Evolutionary conservation across 2,329 filamentous ascomycete species (phyloP).

Genomic region (Paecilomyces dactylethromorphus): DNA sequence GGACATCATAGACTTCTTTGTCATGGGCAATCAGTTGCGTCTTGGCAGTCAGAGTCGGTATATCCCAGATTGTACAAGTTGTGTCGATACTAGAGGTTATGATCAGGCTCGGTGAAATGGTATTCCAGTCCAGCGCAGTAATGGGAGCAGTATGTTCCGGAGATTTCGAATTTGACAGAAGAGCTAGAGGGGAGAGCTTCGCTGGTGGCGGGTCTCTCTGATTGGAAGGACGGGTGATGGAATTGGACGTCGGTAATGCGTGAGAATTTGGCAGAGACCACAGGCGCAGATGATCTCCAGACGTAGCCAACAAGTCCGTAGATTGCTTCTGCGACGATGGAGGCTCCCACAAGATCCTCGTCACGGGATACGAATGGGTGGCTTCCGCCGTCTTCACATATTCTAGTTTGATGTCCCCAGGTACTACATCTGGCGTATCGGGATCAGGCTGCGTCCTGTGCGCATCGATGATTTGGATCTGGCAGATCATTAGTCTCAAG

Average conservation of each 20-base stretch:
- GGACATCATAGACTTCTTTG: constrained; percentile 97
- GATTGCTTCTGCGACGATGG: constrained; percentile 92
- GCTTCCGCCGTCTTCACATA: constrained; percentile 93
- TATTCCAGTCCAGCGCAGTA: constrained; percentile 97
- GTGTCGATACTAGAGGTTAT: constrained; percentile 99
- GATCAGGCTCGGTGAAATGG: constrained; percentile 89
- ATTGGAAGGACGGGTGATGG: constrained; percentile 60
- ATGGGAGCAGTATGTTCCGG: constrained; percentile 95
- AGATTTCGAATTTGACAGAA: constrained; percentile 96
- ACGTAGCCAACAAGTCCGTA: constrained; percentile 89
- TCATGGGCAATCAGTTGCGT: constrained; percentile 98
- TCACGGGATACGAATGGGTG: constrained; percentile 96
- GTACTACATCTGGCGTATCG: constrained; percentile 63
- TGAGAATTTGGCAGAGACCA: constrained; percentile 75
- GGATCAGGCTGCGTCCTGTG: constrained; percentile 66
- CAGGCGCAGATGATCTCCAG: constrained; percentile 84
- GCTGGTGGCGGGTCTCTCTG: constrained; percentile 56
- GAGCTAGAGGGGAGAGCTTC: constrained; percentile 85
- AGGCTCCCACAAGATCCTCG: constrained; percentile 90
- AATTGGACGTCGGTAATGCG: constrained; percentile 59
- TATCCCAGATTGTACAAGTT: constrained; percentile 99
- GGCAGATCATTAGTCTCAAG: constrained; percentile 14
- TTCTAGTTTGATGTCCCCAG: constrained; percentile 60
- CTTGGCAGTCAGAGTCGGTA: constrained; percentile 93
- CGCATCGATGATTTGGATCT: constrained; percentile 97